Base-by-base conservation (phyloP, 1,284 basidiomycete species). In the Porodaedalea pini region DNA sequence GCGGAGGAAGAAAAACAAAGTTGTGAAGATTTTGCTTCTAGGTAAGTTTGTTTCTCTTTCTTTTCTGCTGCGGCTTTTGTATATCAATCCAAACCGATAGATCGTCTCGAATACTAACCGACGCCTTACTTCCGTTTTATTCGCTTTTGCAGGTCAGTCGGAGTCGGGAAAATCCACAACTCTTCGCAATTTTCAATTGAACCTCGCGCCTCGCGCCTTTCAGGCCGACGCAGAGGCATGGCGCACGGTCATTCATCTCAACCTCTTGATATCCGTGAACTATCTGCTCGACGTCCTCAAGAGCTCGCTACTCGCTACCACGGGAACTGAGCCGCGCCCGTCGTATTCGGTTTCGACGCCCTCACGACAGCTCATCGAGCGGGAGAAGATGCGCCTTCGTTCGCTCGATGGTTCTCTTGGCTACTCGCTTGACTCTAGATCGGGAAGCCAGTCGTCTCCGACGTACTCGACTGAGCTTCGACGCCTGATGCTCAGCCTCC, bases 151-250 rank as follows among this genome's bases (percentile, higher is more conserved):
- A 84, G 83, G 84, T 51, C 83, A 85, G 68, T 79, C 83, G 23
- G 82, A 85, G 69, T 82, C 81, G 0, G 83, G 84, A 21, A 85
- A 86, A 65, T 85, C 82, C 0, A 85, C 84, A 0, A 75, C 84
- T 48, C 70, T 86, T 39, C 85, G 85, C 69, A 83, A 83, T 66
- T 82, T 85, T 62, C 81, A 85, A 62, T 70, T 85, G 15, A 74
- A 78, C 57, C 83, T 82, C 63, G 78, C 81, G 7, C 84, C 84
- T 0, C 77, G 76, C 58, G 74, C 82, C 0, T 84, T 86, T 65
- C 69, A 75, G 50, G 74, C 76, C 1, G 81, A 86, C 66, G 75
- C 77, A 17, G 77, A 77, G 52, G 72, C 78, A 44, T 86, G 83
- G 82, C 76, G 81, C 25, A 77, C 81, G 2, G 77, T 85, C 61